Evolutionary conservation across 2,329 filamentous ascomycete genomes (phyloP).

Genomic region (Trichoderma oligosporum): DNA sequence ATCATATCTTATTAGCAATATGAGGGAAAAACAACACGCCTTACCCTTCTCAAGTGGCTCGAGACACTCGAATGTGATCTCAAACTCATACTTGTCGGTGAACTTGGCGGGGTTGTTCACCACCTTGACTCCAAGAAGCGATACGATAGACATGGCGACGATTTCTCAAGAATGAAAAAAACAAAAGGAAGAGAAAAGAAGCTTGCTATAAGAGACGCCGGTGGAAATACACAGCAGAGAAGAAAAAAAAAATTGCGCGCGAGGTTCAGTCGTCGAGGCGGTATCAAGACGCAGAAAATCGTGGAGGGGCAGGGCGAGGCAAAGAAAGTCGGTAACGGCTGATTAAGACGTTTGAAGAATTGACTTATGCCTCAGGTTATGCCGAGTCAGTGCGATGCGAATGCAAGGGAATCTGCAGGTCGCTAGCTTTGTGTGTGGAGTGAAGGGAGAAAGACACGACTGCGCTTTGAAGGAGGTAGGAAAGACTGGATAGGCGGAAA

Average conservation of each 20-base stretch:
- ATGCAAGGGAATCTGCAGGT: constrained; percentile 10
- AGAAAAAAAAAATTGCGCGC: not conserved
- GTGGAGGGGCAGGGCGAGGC: constrained; percentile 12
- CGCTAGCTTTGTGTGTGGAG: constrained; percentile 14
- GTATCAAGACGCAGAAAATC: constrained; percentile 11
- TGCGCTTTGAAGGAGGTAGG: not conserved
- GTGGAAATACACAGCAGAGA: not conserved
- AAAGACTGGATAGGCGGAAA: not conserved
- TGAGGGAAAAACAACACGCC: constrained; percentile 18
- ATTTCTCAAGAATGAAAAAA: constrained; percentile 9
- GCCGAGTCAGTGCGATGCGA: constrained; percentile 1
- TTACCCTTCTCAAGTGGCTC: constrained; percentile 89
- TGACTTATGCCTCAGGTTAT: not conserved
- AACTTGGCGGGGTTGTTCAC: constrained; percentile 97
- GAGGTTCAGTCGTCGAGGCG: constrained; percentile 4
- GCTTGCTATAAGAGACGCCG: not conserved
- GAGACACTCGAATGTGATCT: constrained; percentile 98
- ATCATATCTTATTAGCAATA: not conserved
- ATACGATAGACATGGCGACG: constrained; percentile 82
- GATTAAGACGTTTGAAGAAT: not conserved
- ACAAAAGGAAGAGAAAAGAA: not conserved
- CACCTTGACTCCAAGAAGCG: constrained; percentile 90
- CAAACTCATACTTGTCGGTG: constrained; percentile 88
- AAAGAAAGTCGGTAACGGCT: constrained; percentile 10
- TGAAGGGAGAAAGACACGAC: not conserved